Conservation (phyloP, 352 stramenopile species). For the Phytopythium aichiense region DNA sequence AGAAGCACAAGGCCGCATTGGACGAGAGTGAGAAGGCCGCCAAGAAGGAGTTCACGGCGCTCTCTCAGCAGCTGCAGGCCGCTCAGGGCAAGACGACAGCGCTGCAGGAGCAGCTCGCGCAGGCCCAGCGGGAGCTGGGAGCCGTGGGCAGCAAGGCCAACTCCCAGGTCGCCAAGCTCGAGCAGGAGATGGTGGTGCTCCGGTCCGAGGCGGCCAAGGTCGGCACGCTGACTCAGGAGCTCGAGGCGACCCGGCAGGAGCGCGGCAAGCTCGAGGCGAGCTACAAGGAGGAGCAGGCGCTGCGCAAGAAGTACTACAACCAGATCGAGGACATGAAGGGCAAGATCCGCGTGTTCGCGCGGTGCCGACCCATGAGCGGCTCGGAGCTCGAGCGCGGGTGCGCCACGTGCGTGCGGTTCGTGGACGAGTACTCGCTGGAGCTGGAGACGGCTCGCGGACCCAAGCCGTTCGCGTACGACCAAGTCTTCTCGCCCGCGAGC, state of each 20-base stretch:
- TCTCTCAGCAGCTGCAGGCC: constrained; percentile 46
- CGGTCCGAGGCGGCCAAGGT: constrained; percentile 52
- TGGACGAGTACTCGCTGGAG: constrained; percentile 85
- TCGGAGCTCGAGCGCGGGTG: constrained; percentile 85
- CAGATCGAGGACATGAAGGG: constrained; percentile 96
- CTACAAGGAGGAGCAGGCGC: constrained; percentile 85
- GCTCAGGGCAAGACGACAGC: constrained; percentile 36
- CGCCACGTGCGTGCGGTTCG: constrained; percentile 51
- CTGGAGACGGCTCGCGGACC: constrained; percentile 70
- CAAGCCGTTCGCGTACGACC: constrained; percentile 90
- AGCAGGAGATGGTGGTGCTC: constrained; percentile 50
- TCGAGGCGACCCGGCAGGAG: constrained; percentile 27
- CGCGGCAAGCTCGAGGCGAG: constrained; percentile 58
- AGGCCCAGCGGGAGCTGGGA: constrained; percentile 44
- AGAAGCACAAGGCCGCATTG: constrained; percentile 70
- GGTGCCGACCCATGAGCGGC: constrained; percentile 88
- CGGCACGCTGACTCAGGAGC: constrained; percentile 37
- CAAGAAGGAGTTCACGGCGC: constrained; percentile 38
- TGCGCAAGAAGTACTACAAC: constrained; percentile 96
- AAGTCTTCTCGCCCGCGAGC: constrained; percentile 78
- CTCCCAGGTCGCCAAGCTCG: constrained; percentile 49
- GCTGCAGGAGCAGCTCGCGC: constrained; percentile 46
- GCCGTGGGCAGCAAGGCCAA: constrained; percentile 40
- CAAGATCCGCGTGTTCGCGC: constrained; percentile 92
- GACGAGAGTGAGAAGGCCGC: constrained; percentile 61